Evolutionary conservation across 2,329 filamentous ascomycete species (phyloP).

Genomic region (Colletotrichum tropicale): DNA sequence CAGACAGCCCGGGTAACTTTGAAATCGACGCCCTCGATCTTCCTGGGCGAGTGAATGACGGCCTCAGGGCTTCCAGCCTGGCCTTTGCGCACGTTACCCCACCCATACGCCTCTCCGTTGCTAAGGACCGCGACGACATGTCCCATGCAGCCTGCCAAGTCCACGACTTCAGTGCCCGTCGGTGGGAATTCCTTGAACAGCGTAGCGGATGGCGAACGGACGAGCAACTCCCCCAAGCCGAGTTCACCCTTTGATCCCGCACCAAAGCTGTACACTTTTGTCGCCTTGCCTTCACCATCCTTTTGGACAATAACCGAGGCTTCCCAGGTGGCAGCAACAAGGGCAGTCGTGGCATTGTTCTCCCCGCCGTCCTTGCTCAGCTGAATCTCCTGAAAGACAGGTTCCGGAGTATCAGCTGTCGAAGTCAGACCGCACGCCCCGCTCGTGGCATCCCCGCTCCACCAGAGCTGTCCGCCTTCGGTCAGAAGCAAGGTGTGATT

Average conservation of each 20-base stretch:
- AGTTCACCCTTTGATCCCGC: constrained; percentile 74
- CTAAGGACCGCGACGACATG: constrained; percentile 77
- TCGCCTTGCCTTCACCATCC: constrained; percentile 46
- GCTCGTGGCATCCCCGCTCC: constrained; percentile 63
- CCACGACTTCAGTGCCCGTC: constrained; percentile 57
- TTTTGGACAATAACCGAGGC: constrained; percentile 66
- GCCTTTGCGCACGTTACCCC: constrained; percentile 86
- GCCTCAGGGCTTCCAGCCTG: constrained; percentile 71
- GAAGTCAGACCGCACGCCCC: constrained; percentile 57
- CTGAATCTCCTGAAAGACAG: constrained; percentile 44
- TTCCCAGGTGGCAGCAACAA: constrained; percentile 79
- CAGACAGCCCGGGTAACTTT: constrained; percentile 71
- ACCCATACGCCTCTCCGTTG: constrained; percentile 82
- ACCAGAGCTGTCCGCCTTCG: constrained; percentile 63
- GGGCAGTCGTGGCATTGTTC: constrained; percentile 31
- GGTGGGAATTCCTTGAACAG: constrained; percentile 70
- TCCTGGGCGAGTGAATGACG: constrained; percentile 63
- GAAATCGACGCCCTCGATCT: constrained; percentile 65
- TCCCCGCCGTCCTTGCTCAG: constrained; percentile 33
- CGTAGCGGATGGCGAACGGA: constrained; percentile 52
- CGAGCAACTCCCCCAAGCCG: constrained; percentile 61
- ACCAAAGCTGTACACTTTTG: constrained; percentile 67
- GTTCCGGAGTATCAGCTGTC: constrained; percentile 28
- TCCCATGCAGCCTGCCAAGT: constrained; percentile 75
- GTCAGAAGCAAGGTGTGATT: constrained; percentile 84